Conservation (phyloP, 768 basidiomycete species). For the Suillus subaureus region DNA sequence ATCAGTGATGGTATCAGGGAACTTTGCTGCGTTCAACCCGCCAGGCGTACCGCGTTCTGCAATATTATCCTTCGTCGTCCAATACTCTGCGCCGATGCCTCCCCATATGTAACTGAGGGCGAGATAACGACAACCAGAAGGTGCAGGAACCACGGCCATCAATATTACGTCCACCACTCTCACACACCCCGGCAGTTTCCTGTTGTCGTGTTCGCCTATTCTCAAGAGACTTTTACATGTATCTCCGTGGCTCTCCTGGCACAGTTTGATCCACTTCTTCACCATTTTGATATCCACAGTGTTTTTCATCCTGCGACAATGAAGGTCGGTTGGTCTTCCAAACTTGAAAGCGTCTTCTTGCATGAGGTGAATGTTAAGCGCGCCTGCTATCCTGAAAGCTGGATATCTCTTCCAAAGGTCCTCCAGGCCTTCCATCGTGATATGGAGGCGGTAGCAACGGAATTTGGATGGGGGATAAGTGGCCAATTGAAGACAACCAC, state of each 20-base stretch:
- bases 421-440: not conserved
- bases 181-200: conserved; percentile 7
- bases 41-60: not conserved
- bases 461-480: not conserved
- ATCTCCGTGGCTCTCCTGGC: conserved; percentile 1
- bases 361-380: conserved; percentile 7
- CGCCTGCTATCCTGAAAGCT: not conserved
- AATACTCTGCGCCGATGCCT: conserved; percentile 7
- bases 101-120: conserved; percentile 29
- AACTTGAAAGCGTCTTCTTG: conserved; percentile 12
- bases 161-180: conserved; percentile 7
- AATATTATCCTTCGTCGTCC: conserved; percentile 9
- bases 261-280: conserved; percentile 11
- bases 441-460: conserved; percentile 7
- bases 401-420: not conserved
- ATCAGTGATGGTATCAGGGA: conserved; percentile 27
- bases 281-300: conserved; percentile 7
- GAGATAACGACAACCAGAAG: conserved; percentile 24
- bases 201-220: not conserved
- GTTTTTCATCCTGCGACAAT: conserved; percentile 9
- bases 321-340: conserved; percentile 5
- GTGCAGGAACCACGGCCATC: conserved; percentile 15
- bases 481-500: not conserved
- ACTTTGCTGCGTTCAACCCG: conserved; percentile 3
- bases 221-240: conserved; percentile 2